Conservation (phyloP, 371 early-diverging fungal species). For the Catenaria anguillulae region DNA sequence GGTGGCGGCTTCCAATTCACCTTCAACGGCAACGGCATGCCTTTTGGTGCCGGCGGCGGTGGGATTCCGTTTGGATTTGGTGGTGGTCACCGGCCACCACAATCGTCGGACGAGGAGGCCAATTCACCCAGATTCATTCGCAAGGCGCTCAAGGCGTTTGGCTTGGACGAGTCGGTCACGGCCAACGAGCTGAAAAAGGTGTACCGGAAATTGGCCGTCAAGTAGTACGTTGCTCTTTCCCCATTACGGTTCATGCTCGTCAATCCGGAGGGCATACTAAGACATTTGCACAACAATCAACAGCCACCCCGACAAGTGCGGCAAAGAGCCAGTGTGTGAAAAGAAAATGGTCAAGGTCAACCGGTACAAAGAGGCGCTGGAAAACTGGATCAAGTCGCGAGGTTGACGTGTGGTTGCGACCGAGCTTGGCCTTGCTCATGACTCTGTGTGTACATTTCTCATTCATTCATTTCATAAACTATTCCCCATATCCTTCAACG, state of each 20-base stretch:
- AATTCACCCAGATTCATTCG: not conserved
- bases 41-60: not conserved
- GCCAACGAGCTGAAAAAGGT: not conserved
- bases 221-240: not conserved
- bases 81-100: not conserved
- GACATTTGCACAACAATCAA: not conserved
- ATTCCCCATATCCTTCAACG: too few relatives aligned
- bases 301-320: constrained; percentile 2
- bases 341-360: constrained; percentile 1
- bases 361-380: not conserved
- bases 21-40: not conserved
- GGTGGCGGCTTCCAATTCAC: not conserved
- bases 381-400: not conserved
- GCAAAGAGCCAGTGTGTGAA: not conserved
- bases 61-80: too few relatives aligned
- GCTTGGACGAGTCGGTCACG: not conserved
- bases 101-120: not conserved
- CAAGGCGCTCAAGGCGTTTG: constrained; percentile 2
- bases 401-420: too few relatives aligned
- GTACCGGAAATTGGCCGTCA: not conserved
- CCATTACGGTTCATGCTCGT: too few relatives aligned
- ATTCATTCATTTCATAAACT: too few relatives aligned
- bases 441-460: too few relatives aligned
- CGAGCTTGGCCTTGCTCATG: too few relatives aligned
- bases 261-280: too few relatives aligned